Evolutionary conservation across 2,329 filamentous ascomycete species (phyloP).

Genomic region (Alternaria rosae): DNA sequence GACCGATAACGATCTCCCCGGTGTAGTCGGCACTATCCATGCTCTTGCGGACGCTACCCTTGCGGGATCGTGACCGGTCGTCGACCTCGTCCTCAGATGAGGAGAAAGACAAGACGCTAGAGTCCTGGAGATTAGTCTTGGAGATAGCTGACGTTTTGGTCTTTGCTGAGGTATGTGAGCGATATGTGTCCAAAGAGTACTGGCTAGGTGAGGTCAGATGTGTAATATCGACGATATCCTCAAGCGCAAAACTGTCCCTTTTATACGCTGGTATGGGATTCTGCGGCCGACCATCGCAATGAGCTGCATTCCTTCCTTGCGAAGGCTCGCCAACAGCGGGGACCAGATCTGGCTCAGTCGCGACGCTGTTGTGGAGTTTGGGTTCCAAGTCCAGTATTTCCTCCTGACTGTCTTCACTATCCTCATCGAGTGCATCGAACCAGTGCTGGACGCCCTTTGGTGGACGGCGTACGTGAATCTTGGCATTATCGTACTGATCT

Average conservation of each 20-base stretch:
- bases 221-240: conserved; percentile 30
- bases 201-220: conserved; percentile 41
- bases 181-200: conserved; percentile 37
- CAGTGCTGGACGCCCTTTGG: conserved; percentile 59
- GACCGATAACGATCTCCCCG: conserved; percentile 47
- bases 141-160: conserved; percentile 46
- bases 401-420: conserved; percentile 44
- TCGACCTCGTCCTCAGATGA: conserved; percentile 50
- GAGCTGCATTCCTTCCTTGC: conserved; percentile 6
- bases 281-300: conserved; percentile 21
- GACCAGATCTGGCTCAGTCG: conserved; percentile 9
- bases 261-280: conserved; percentile 20
- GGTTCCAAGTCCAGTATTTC: conserved; percentile 4
- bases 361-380: conserved; percentile 1
- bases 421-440: conserved; percentile 58
- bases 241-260: conserved; percentile 30
- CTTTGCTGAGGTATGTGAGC: conserved; percentile 35
- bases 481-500: conserved; percentile 55
- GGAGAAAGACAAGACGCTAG: conserved; percentile 51
- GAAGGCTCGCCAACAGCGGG: conserved; percentile 29
- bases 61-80: conserved; percentile 15
- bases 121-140: conserved; percentile 46
- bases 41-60: conserved; percentile 40
- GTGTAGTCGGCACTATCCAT: conserved; percentile 43
- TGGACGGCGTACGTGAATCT: conserved; percentile 56